phyloP scores from a whole-genome alignment of 1,139 yeast species.

The Protomyces gravidus region DNA sequence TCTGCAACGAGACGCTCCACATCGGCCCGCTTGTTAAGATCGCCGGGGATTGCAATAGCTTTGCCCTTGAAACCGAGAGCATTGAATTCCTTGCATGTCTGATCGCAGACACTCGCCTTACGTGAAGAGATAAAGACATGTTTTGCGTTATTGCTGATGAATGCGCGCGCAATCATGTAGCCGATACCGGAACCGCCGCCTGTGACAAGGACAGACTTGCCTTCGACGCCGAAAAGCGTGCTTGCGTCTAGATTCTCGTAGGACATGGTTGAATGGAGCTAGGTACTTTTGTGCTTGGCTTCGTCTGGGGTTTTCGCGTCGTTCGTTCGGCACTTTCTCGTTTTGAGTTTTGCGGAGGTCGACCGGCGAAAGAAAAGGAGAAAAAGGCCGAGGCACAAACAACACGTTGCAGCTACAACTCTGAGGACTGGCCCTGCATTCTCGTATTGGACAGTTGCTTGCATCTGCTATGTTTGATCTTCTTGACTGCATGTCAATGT shows the following conservation, averaged over 20 bases:
- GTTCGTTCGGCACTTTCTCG: too few species aligned
- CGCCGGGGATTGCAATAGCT: slow-evolving; percentile 58
- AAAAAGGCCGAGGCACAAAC: too few species aligned
- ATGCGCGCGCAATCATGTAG: slow-evolving; percentile 21
- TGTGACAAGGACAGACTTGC: slow-evolving; percentile 68
- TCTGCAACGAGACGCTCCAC: slow-evolving; percentile 48
- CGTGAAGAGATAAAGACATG: slow-evolving; percentile 57
- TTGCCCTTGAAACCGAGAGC: slow-evolving; percentile 46
- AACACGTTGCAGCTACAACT: too few species aligned
- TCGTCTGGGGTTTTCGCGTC: too few species aligned
- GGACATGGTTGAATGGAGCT: too few species aligned
- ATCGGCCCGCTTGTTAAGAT: slow-evolving; percentile 53
- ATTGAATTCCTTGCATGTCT: slow-evolving; percentile 54
- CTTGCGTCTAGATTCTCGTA: slow-evolving; percentile 10
- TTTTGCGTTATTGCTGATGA: slow-evolving; percentile 16
- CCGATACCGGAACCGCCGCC: slow-evolving; percentile 53
- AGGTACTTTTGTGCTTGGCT: too few species aligned
- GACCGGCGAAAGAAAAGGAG: too few species aligned
- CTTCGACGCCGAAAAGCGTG: slow-evolving; percentile 46
- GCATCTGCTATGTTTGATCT: too few species aligned
- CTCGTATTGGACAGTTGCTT: too few species aligned
- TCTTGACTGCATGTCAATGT: too few species aligned
- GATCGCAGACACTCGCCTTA: slow-evolving; percentile 59
- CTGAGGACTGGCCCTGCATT: too few species aligned
- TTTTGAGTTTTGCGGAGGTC: too few species aligned